Base-by-base conservation (phyloP, 23 red algal genomes). In the Gracilaria domingensis region DNA sequence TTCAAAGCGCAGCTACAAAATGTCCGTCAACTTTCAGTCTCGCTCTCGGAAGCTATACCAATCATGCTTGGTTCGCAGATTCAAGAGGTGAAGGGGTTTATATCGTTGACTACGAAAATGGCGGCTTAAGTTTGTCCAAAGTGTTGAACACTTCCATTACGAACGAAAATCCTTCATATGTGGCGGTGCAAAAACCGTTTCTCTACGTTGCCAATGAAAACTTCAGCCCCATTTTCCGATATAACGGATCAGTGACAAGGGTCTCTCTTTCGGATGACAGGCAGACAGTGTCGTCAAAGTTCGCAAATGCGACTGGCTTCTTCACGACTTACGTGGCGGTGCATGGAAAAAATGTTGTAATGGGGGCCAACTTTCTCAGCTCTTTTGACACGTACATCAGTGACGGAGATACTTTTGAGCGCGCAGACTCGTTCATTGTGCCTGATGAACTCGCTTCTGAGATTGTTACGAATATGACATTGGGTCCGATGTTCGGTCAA, bases 401-500 rank as follows among this genome's bases (percentile, higher is more conserved):
- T 40, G 23, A 29, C 18, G 67, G 67, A 40, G 67, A 73, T 40
- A 44, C 35, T n/a, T 73, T 73, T 21, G 18, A 4, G 67, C 67
- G 67, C 2, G 67, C 67, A 39, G 35, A 44, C 28, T 73, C 67
- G 18, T 73, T 73, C 28, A 44, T 73, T 18, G 67, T 73, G 44
- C 67, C 67, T 23, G 35, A 37, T 37, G 67, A 73, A 44, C 67
- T 73, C 44, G 67, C 67, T 73, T 73, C 67, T 17, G 67, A 73
- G 24, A 42, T 73, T 39, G 35, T 14, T n/a, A 73, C 67, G 20
- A 73, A 73, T 16, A 73, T 73, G 67, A 73, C 67, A 11, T 44
- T 73, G 67, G 67, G 67, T 73, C 67, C 67, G 2, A 73, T 73
- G 67, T 73, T 73, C 38, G 36, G 67, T n/a, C 67, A 73, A 42